Base-by-base conservation (phyloP, 225 moss, liverwort and hornwort genomes). In the Marchantia paleacea region DNA sequence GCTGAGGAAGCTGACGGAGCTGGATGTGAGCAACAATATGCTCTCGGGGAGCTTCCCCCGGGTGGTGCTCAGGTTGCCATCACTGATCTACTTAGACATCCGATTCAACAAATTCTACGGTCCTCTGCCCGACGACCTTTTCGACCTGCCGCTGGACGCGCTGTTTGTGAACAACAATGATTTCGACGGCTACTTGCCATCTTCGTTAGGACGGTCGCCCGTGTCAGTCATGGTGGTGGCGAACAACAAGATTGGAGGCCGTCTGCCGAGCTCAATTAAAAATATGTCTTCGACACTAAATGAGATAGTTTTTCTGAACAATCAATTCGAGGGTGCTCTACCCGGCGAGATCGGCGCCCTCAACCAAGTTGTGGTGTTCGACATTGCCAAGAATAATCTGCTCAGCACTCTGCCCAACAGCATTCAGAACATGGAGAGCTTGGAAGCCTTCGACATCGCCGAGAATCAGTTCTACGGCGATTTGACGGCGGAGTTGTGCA, bases 21-120 rank as follows among this genome's bases (percentile, higher is more conserved):
- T 95, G 4, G 97, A 99, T 82, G 87, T 99, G 8, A 99, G 97
- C 81, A 99, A 99, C 66, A 99, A 99, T 82, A 39, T 49, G 82
- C 75, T 99, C 2, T 87, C 86, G 0, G 97, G 97, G 2, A 50
- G 69, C 39, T 99, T 99, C 28, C 97, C 97, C 0, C 47, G 31
- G 0, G 90, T 87, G 0, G 85, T 92, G 0, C 16, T 99, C 55
- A 84, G 83, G 0, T 78, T 99, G 7, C 92, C 92, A 3, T 82
- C 77, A 14, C 83, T 99, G 19, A 52, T 63, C 3, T 99, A 90
- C 47, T 76, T 99, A 7, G 97, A 99, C 63, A 85, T 99, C 7
- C 92, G 97, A 1, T 99, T 91, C 80, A 99, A 99, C 75, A 22
- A 80, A 7, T 99, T 91, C 20, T 70, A 53, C 0, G 97, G 97